Evolutionary conservation across 495 filamentous ascomycete species (phyloP), one percentile per base, ranked within the genome.

Genomic region (Friedmanniomyces endolithicus): DNA sequence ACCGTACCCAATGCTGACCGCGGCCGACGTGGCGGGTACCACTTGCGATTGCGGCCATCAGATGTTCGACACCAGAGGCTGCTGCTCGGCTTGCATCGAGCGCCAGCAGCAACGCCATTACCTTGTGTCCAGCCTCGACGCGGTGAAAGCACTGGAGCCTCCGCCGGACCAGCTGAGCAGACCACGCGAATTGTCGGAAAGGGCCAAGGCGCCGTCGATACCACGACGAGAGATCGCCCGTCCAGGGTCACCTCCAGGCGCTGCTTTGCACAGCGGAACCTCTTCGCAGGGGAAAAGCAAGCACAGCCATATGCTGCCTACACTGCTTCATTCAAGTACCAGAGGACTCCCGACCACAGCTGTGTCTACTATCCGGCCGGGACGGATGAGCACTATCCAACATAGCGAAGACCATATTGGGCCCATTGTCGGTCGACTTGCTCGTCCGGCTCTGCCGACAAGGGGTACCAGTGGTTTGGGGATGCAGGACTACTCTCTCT

Each of bases 81-180:
- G 52, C 27, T 54, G 52, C 22, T 39, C 22, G 14, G 25, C 52
- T 6, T 54, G 52, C 43, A 11, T 24, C 20, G 41, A 54, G 39
- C n/a, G 52, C 9, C 52, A 54, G 17, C 52, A 47, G 20, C 6
- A 14, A 22, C 52, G 52, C 16, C 52, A 45, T 17, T 33, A 54
- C 22, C 52, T 12, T 2, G 39, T 45, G 3, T 47, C 52, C 6
- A 24, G 39, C 52, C 37, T n/a, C 4, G 23, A 47, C 19, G 6
- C 23, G 3, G 9, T 20, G 4, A 6, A 29, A 7, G 3, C 19
- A 29, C 4, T 9, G 27, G 9, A 3, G 27, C 44, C 17, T 29
- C 19, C 44, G 17, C 44, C 37, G 16, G 16, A 14, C 16, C 37
- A 41, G 37, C 3, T 19, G 6, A 14, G 16, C 17, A 41, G 37